Evolutionary conservation across 805 yeast genomes (phyloP), one percentile per base, ranked within the genome.

Genomic region (Torulaspora delbrueckii): DNA sequence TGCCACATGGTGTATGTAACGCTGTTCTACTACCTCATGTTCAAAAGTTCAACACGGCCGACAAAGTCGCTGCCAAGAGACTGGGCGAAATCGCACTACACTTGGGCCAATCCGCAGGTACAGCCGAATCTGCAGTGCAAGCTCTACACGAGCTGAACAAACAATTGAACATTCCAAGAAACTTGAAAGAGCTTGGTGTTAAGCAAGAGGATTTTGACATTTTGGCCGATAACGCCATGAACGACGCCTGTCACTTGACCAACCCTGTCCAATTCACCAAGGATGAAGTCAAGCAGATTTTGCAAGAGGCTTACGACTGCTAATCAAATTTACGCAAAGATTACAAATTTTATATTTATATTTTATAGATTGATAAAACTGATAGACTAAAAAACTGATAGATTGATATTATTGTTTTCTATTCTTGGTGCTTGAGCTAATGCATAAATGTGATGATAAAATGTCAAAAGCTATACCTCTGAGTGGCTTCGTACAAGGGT

Each of bases 21-120:
- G 75, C 75, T 12, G 72, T 71, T 7, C 65, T 74, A 7, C 63
- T 74, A n/a, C 75, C 75, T 4, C 67, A 71, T 25, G 75, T 71
- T 13, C 60, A 56, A 40, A 38, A 35, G 16, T 49, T 47, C 47
- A 56, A 56, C 50, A 47, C 42, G 43, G 36, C 39, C 25, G 24
- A 40, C 19, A 34, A 40, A 31, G 36, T 22, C 14, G 47, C 56
- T 35, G 43, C 39, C 28, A 37, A 46, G 43, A 54, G 59, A 43
- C 43, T 56, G 16, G 52, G 49, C 16, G 55, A 53, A n/a, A 41
- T 53, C 46, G 58, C 60, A 10, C 34, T 36, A 24, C 60, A 54
- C 42, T 24, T 56, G n/a, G 53, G 53, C 22, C 50, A 52, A 16
- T 18, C 43, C n/a, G 42, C 45, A 8, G 48, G 40, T 14, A 44